Evolutionary conservation across 768 basidiomycete genomes (phyloP).

Genomic region (Mycena kentingensis): DNA sequence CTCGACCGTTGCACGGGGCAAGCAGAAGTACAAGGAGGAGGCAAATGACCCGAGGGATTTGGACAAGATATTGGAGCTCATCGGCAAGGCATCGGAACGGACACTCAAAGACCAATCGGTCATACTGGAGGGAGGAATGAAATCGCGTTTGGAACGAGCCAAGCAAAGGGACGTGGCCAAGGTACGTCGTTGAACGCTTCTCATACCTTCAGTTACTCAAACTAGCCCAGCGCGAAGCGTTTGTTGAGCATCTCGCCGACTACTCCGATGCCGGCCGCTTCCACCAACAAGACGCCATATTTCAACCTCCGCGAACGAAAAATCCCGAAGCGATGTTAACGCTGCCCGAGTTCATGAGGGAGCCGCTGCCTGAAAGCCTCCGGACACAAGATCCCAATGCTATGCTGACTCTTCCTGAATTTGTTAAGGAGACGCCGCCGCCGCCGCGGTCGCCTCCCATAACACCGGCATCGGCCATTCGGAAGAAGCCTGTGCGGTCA

Average conservation of each 20-base stretch:
- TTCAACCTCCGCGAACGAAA: conserved; percentile 41
- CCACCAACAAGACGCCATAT: conserved; percentile 76
- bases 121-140: conserved; percentile 61
- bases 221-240: conserved; percentile 60
- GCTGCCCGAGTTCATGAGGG: conserved; percentile 65
- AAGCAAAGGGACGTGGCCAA: conserved; percentile 62
- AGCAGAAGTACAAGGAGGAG: conserved; percentile 49
- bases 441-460: conserved; percentile 20
- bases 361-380: conserved; percentile 43
- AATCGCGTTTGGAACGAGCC: conserved; percentile 54
- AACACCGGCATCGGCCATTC: conserved; percentile 16
- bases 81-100: conserved; percentile 71
- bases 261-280: conserved; percentile 77
- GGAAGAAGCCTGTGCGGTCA: conserved; percentile 39
- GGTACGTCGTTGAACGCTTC: conserved; percentile 40
- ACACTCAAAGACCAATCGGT: conserved; percentile 72
- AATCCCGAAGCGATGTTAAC: conserved; percentile 57
- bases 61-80: conserved; percentile 68
- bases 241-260: conserved; percentile 71
- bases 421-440: conserved; percentile 53
- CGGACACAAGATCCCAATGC: conserved; percentile 43
- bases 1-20: conserved; percentile 29
- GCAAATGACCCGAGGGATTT: conserved; percentile 50
- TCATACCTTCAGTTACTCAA: conserved; percentile 3
- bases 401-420: conserved; percentile 58